These are phyloP conservation scores for Entomortierella chlamydospora DNA, from an alignment of 192 early-diverging fungal species.

Conservation along the genomic window DNA sequence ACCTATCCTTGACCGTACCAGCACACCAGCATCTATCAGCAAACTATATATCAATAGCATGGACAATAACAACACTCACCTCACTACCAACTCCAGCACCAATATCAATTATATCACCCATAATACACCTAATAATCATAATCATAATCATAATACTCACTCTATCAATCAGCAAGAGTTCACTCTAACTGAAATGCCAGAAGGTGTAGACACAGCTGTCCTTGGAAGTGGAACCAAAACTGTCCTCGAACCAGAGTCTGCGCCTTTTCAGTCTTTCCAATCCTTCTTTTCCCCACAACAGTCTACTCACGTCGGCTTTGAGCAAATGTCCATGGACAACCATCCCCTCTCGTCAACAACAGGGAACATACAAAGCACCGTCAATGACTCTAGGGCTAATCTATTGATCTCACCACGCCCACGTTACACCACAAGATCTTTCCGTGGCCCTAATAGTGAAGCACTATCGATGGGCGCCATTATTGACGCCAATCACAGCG, in stretches of 20 bases:
- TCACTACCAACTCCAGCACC: neutral
- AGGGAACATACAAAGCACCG: too few relatives aligned
- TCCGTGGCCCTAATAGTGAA: neutral
- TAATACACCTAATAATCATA: neutral
- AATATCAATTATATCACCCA: too few relatives aligned
- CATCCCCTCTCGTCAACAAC: neutral
- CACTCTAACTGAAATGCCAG: neutral
- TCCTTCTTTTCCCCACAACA: conserved; percentile 26
- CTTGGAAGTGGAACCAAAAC: neutral
- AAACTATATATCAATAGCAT: neutral
- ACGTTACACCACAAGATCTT: neutral
- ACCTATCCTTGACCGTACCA: neutral
- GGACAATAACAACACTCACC: neutral
- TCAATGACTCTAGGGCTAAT: neutral
- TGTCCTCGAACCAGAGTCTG: conserved; percentile 3
- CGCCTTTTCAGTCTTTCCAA: conserved; percentile 15
- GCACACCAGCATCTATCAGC: neutral
- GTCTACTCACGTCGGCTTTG: conserved; percentile 13
- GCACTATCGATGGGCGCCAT: neutral
- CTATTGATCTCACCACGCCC: neutral
- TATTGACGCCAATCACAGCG: conserved; percentile 1
- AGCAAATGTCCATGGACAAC: conserved; percentile 19
- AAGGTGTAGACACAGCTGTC: neutral
- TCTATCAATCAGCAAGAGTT: neutral
- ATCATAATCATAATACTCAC: neutral